Evolutionary conservation across 2,329 filamentous ascomycete species (phyloP).

Genomic region (Penicillium sp.): DNA sequence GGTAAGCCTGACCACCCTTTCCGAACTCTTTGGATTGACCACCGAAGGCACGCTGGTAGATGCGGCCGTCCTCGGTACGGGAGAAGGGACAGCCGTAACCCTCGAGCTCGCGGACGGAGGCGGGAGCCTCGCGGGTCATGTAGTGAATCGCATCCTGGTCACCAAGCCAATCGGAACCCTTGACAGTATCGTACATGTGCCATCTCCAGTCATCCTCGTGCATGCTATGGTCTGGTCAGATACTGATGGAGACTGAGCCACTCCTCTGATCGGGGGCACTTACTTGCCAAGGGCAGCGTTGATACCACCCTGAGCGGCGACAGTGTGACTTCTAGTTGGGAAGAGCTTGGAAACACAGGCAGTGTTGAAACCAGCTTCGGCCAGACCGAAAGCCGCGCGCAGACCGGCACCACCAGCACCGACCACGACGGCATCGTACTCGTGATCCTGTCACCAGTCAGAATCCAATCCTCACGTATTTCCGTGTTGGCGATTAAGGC

Average conservation of each 20-base stretch:
- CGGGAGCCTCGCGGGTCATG: constrained; percentile 93
- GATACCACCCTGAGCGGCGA: constrained; percentile 67
- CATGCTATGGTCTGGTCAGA: constrained; percentile 63
- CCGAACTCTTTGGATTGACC: constrained; percentile 93
- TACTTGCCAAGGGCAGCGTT: constrained; percentile 47
- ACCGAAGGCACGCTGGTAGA: constrained; percentile 98
- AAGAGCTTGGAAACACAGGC: constrained; percentile 65
- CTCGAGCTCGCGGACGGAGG: constrained; percentile 90
- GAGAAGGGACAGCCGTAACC: constrained; percentile 94
- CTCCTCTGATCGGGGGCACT: constrained; percentile 16
- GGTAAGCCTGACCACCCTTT: constrained; percentile 96
- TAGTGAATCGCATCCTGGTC: constrained; percentile 98
- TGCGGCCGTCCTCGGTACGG: constrained; percentile 92
- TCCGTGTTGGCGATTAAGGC: neutral
- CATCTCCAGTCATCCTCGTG: constrained; percentile 98
- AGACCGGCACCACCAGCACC: constrained; percentile 63
- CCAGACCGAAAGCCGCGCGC: constrained; percentile 61
- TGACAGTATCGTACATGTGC: constrained; percentile 99
- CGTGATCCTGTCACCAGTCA: constrained; percentile 69
- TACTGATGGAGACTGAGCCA: constrained; percentile 5
- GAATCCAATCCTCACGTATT: constrained; percentile 5
- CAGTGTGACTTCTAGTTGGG: constrained; percentile 62
- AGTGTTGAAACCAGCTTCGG: constrained; percentile 63
- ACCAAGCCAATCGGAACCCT: constrained; percentile 95
- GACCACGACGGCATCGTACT: constrained; percentile 94